Evolutionary conservation across 345 rosid genomes (phyloP).

Genomic region (Salix exigua): DNA sequence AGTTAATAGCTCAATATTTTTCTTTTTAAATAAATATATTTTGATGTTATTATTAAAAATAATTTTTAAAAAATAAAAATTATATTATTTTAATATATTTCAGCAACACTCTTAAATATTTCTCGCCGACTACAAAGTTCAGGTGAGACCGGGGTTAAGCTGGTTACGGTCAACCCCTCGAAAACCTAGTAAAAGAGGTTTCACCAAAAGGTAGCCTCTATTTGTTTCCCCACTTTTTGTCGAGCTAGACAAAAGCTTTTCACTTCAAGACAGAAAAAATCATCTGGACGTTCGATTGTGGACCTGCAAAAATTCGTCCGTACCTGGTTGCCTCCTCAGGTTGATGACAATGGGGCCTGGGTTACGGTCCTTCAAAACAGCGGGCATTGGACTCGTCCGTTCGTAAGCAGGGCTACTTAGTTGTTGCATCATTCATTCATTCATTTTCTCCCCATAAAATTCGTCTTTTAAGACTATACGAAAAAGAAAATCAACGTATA

Average conservation of each 20-base stretch:
- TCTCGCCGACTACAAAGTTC: background rate
- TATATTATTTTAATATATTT: too few relatives aligned
- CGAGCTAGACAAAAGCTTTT: background rate
- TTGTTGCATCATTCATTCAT: too few relatives aligned
- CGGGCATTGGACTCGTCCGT: background rate
- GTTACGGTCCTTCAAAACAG: background rate
- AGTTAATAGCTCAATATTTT: too few relatives aligned
- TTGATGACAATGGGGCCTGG: background rate
- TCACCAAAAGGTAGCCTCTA: background rate
- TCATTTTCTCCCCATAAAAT: too few relatives aligned
- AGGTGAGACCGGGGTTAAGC: too few relatives aligned
- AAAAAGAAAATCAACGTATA: too few relatives aligned
- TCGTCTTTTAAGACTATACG: too few relatives aligned
- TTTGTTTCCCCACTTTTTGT: background rate
- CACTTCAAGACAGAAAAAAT: background rate
- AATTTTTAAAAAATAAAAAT: too few relatives aligned
- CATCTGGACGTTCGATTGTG: background rate
- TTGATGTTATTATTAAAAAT: too few relatives aligned
- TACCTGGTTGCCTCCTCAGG: background rate
- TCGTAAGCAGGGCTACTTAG: too few relatives aligned
- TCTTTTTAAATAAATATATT: too few relatives aligned
- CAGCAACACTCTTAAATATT: too few relatives aligned
- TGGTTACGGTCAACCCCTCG: background rate
- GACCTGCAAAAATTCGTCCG: background rate
- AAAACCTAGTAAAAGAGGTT: background rate